Evolutionary conservation across 148 eudicot genomes (phyloP), one percentile per base, ranked within the genome.

Genomic region (Chenopodium berlandieri): DNA sequence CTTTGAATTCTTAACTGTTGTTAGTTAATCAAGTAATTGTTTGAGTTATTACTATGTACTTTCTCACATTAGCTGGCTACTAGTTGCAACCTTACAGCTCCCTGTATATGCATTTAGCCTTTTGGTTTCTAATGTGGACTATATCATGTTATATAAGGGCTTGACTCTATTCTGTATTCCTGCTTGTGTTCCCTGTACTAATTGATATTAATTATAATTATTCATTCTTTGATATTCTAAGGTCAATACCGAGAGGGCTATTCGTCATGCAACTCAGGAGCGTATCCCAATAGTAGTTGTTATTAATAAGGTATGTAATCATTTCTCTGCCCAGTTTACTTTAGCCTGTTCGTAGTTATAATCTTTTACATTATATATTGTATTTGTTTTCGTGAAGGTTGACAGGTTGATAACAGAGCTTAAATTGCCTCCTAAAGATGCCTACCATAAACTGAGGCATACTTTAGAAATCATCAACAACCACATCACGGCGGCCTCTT

Each of bases 191-290:
- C 11, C 47, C 20, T 34, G 73, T 16, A n/a, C 37, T 27, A 56
- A 46, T n/a, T 72, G 30, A 30, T 20, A 2, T 22, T 17, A 60
- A 60, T 60, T 7, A 25, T 68, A 25, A 46, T 82, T 20, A 48
- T 52, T 72, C 14, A 31, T 78, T 69, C 66, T 48, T 12, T 62
- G 44, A 19, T 76, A n/a, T 77, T 20, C 47, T 70, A 84, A 95
- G 99, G 98, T 90, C 32, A 96, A 96, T 82, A 97, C 99, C 7
- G 99, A 97, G 85, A 94, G 99, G 80, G 99, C 99, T 54, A 97
- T 97, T 73, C 94, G 98, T 22, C 99, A 97, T 87, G 99, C 99
- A 65, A 94, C 91, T 73, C 99, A 92, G 84, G 99, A 97, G 50
- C 90, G 97, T 47, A 88, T 97, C 70, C 97, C 98, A 31, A 92